phyloP scores from a whole-genome alignment of 1,284 basidiomycete species.

The Acaromyces ingoldii region DNA sequence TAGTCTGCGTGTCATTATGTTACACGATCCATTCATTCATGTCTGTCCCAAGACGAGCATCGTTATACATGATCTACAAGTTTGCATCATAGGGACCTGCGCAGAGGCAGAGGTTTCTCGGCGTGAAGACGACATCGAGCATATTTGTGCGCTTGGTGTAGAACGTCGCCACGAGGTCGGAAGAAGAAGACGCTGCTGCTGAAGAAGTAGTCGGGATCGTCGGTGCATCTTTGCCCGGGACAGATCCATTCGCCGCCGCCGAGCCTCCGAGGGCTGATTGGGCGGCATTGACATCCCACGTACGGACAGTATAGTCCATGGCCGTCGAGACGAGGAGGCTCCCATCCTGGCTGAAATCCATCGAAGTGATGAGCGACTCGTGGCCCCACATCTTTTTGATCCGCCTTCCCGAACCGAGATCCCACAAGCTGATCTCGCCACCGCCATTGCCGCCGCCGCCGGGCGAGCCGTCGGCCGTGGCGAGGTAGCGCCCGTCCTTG shows the following conservation, averaged over 20 bases:
- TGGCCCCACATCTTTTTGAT: slow-evolving; percentile 98
- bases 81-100: slow-evolving; percentile 59
- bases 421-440: slow-evolving; percentile 96
- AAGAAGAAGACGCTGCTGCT: not conserved
- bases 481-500: slow-evolving; percentile 88
- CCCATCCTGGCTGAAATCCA: slow-evolving; percentile 88
- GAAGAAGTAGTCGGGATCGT: not conserved
- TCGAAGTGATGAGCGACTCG: slow-evolving; percentile 76
- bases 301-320: slow-evolving; percentile 88
- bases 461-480: too few relatives aligned
- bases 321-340: slow-evolving; percentile 80
- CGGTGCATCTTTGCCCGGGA: not conserved
- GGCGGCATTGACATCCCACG: slow-evolving; percentile 86
- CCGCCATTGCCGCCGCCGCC: slow-evolving; percentile 28
- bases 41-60: too few relatives aligned
- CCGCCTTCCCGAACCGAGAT: slow-evolving; percentile 81
- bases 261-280: not conserved
- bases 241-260: not conserved
- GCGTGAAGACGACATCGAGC: slow-evolving; percentile 85
- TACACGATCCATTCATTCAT: too few relatives aligned
- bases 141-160: slow-evolving; percentile 93
- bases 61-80: too few relatives aligned
- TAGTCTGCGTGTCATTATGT: too few relatives aligned
- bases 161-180: slow-evolving; percentile 84
- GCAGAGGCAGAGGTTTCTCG: slow-evolving; percentile 85